Conservation (phyloP, 2,329 filamentous ascomycete genomes). For the Geosmithia morbida region DNA sequence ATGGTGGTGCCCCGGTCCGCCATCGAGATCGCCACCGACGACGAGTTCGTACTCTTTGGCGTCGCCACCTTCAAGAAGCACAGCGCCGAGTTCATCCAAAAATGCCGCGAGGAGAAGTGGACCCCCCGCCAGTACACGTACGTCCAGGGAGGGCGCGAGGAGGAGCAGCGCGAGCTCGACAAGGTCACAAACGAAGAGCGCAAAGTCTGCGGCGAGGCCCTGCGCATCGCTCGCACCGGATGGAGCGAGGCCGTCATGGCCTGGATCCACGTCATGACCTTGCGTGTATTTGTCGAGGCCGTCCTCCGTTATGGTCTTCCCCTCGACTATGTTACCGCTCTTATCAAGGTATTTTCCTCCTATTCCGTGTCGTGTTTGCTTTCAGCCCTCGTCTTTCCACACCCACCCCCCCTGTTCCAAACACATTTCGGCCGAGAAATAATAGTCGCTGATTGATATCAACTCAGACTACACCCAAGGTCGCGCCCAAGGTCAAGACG, state of each 20-base stretch:
- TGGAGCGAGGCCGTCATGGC: constrained; percentile 96
- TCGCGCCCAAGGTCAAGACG: constrained; percentile 63
- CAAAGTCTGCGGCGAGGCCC: constrained; percentile 83
- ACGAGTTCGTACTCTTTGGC: constrained; percentile 78
- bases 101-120: constrained; percentile 87
- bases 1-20: constrained; percentile 93
- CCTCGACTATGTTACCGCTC: constrained; percentile 71
- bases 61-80: constrained; percentile 93
- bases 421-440: not conserved
- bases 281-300: constrained; percentile 93
- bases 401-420: not conserved
- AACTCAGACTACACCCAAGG: constrained; percentile 74
- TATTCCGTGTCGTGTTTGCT: too few relatives aligned
- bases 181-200: constrained; percentile 71
- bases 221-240: constrained; percentile 76
- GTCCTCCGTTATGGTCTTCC: constrained; percentile 93
- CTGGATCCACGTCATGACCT: constrained; percentile 81
- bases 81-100: constrained; percentile 74
- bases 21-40: constrained; percentile 64
- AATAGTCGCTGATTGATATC: not conserved
- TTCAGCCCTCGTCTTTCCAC: not conserved
- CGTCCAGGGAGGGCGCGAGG: constrained; percentile 76
- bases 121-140: constrained; percentile 90
- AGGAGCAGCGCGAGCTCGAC: constrained; percentile 77
- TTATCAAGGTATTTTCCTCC: constrained; percentile 52